Conservation (phyloP, 805 yeast genomes). For the Schizosaccharomyces japonicus region DNA sequence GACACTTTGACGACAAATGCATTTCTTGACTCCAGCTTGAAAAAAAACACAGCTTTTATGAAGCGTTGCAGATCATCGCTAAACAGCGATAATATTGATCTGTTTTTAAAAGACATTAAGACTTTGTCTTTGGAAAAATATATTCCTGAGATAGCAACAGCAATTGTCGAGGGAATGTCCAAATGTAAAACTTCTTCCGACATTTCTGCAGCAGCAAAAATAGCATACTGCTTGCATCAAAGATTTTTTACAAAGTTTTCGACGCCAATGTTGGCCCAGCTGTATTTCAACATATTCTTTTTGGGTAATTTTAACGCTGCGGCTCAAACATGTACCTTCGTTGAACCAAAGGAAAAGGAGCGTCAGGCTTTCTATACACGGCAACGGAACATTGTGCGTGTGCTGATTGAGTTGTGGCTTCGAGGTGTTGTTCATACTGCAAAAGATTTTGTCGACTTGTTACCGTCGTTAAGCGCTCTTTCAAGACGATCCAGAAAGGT, state of each 20-base stretch:
- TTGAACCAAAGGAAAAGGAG: not conserved
- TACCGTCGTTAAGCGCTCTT: slow-evolving; percentile 11
- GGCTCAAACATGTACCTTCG: too few relatives aligned
- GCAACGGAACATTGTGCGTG: slow-evolving; percentile 26
- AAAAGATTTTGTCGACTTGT: slow-evolving; percentile 18
- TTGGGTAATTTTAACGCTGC: too few relatives aligned
- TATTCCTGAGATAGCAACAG: slow-evolving; percentile 39
- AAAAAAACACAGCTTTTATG: slow-evolving; percentile 57
- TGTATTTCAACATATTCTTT: not conserved
- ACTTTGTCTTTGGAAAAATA: slow-evolving; percentile 50
- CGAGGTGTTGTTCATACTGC: slow-evolving; percentile 31
- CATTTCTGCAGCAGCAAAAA: slow-evolving; percentile 36
- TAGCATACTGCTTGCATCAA: slow-evolving; percentile 53
- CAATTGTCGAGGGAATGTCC: slow-evolving; percentile 37
- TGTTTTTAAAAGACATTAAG: slow-evolving; percentile 35
- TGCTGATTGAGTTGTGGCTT: slow-evolving; percentile 34
- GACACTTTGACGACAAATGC: slow-evolving; percentile 6
- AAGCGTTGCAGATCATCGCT: slow-evolving; percentile 40
- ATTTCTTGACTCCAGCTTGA: slow-evolving; percentile 43
- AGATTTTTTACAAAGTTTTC: slow-evolving; percentile 37
- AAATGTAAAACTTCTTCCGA: slow-evolving; percentile 33
- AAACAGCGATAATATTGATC: slow-evolving; percentile 25
- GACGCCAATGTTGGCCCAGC: not conserved
- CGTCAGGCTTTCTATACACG: not conserved
- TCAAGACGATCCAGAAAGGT: not conserved